These are phyloP conservation scores for Emmonsia crescens DNA, from an alignment of 2,329 filamentous ascomycete species.

Conservation along the genomic window DNA sequence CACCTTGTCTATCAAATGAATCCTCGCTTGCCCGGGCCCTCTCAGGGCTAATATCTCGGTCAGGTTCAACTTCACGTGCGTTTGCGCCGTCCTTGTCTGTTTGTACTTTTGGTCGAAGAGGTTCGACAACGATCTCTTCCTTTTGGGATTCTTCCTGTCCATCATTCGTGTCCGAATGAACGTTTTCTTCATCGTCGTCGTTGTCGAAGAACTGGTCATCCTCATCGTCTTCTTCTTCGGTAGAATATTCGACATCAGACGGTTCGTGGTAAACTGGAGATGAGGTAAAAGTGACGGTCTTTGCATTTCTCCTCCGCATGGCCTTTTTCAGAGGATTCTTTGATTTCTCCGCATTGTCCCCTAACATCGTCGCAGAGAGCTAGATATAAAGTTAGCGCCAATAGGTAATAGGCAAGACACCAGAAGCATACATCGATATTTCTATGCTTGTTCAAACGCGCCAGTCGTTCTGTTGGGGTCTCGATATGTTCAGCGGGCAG, in stretches of 20 bases:
- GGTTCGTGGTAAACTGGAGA: constrained; percentile 75
- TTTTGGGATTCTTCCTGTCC: constrained; percentile 25
- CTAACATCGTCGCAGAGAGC: constrained; percentile 61
- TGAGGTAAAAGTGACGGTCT: constrained; percentile 74
- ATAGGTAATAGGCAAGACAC: background rate
- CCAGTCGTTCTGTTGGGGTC: constrained; percentile 87
- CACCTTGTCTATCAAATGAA: constrained; percentile 42
- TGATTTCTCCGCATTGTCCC: constrained; percentile 64
- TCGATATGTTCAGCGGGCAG: constrained; percentile 96
- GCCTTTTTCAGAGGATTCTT: constrained; percentile 75
- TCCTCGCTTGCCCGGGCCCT: constrained; percentile 53
- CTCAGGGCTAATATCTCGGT: constrained; percentile 25
- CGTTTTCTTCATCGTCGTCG: constrained; percentile 32
- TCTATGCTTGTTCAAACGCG: constrained; percentile 90
- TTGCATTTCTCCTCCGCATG: constrained; percentile 69
- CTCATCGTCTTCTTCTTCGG: constrained; percentile 54
- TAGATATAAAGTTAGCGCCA: constrained; percentile 20
- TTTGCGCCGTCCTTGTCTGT: constrained; percentile 24
- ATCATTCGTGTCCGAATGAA: constrained; percentile 19
- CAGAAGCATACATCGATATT: constrained; percentile 74
- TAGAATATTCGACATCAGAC: constrained; percentile 71
- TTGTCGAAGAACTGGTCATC: constrained; percentile 37
- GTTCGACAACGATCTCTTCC: constrained; percentile 34
- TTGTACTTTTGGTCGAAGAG: constrained; percentile 33
- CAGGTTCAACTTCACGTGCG: constrained; percentile 18